Percentiles rank a stretch among this genome's conserved stretches.
These are phyloP conservation scores for Hygrophorus russula DNA, from an alignment of 768 basidiomycete genomes.

Conservation along the genomic window DNA sequence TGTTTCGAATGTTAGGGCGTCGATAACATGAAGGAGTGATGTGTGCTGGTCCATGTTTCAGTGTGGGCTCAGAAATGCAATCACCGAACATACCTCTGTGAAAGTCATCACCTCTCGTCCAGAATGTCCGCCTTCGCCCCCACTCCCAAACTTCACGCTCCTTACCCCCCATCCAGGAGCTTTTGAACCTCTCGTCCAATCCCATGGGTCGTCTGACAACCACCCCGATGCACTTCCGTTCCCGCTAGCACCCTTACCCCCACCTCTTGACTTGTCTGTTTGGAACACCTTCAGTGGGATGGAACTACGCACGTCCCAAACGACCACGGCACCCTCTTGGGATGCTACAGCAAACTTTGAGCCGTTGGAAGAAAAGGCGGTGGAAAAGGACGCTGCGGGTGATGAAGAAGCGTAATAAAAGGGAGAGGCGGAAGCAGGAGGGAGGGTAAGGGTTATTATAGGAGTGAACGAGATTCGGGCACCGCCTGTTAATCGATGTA, in stretches of 20 bases:
- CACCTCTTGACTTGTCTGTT: constrained; percentile 33
- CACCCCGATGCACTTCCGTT: constrained; percentile 36
- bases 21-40: constrained; percentile 70
- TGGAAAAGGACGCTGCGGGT: constrained; percentile 66
- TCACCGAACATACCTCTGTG: constrained; percentile 56
- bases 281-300: constrained; percentile 60
- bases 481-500: constrained; percentile 69
- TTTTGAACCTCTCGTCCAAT: constrained; percentile 47
- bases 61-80: neutral
- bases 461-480: constrained; percentile 47
- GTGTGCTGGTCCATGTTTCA: constrained; percentile 49
- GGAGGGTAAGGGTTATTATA: constrained; percentile 59
- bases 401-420: constrained; percentile 26
- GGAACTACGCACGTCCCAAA: constrained; percentile 74
- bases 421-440: constrained; percentile 36
- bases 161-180: constrained; percentile 80
- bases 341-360: constrained; percentile 75
- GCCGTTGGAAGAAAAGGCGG: constrained; percentile 67
- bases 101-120: constrained; percentile 77
- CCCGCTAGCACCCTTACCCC: constrained; percentile 15
- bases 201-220: constrained; percentile 55
- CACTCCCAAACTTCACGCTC: constrained; percentile 75
- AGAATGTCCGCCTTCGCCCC: constrained; percentile 29
- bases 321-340: constrained; percentile 69
- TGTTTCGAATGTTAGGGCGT: constrained; percentile 77